phyloP scores from a whole-genome alignment of 2,329 filamentous ascomycete species.

The Ophiostoma sp. region DNA sequence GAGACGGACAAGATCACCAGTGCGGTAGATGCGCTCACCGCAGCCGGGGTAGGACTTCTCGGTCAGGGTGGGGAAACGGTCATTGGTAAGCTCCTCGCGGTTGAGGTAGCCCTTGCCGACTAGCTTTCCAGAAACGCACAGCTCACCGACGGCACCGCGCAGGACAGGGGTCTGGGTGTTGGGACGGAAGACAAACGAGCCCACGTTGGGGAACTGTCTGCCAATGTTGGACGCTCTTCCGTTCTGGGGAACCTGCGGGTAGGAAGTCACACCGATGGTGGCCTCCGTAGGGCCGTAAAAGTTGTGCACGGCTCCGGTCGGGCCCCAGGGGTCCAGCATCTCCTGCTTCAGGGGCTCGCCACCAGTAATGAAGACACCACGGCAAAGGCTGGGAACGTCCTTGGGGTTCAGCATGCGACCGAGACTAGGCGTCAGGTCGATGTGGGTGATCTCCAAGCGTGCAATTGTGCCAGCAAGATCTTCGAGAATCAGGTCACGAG shows the following conservation, averaged over 20 bases:
- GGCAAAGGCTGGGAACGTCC: conserved; percentile 72
- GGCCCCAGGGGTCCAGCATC: conserved; percentile 80
- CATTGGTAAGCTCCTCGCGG: conserved; percentile 66
- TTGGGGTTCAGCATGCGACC: conserved; percentile 72
- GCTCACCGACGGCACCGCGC: conserved; percentile 74
- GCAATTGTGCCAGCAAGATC: conserved; percentile 71
- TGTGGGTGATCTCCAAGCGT: conserved; percentile 72
- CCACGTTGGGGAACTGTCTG: conserved; percentile 79
- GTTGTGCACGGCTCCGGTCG: conserved; percentile 77
- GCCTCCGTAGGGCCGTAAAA: conserved; percentile 89
- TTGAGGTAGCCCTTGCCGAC: conserved; percentile 89
- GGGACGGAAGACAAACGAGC: conserved; percentile 69
- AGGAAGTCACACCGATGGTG: conserved; percentile 89
- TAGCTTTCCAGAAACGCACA: conserved; percentile 80
- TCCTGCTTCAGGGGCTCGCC: conserved; percentile 85
- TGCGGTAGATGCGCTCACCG: conserved; percentile 69
- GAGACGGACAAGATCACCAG: conserved; percentile 80
- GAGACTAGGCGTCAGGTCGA: conserved; percentile 84
- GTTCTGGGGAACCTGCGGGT: conserved; percentile 68
- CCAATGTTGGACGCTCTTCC: conserved; percentile 87
- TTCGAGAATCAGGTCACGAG: conserved; percentile 78
- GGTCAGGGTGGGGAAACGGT: conserved; percentile 65
- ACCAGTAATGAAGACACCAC: conserved; percentile 87
- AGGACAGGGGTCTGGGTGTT: conserved; percentile 66
- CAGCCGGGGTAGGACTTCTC: conserved; percentile 33